These are phyloP conservation scores for Russula sp. DNA, from an alignment of 768 basidiomycete species.

Conservation along the genomic window DNA sequence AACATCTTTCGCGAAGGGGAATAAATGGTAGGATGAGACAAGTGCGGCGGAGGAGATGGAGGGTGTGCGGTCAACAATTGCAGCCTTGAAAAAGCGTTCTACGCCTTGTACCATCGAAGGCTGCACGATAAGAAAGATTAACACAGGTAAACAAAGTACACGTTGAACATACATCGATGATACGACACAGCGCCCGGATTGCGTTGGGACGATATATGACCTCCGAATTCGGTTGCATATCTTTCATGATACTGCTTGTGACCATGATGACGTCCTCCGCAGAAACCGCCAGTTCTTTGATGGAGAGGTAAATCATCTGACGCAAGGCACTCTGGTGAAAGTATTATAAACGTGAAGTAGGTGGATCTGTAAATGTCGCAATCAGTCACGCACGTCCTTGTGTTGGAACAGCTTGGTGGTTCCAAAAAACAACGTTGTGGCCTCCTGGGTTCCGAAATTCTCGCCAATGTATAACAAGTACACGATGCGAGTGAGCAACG, in stretches of 20 bases:
- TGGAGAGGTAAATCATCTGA: slow-evolving; percentile 97
- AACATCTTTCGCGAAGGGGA: slow-evolving; percentile 89
- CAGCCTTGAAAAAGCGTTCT: slow-evolving; percentile 98
- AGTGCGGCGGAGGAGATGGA: slow-evolving; percentile 95
- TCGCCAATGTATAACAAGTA: slow-evolving; percentile 97
- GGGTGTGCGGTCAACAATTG: slow-evolving; percentile 94
- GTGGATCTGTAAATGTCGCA: not conserved
- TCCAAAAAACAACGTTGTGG: slow-evolving; percentile 97
- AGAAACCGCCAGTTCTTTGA: slow-evolving; percentile 94
- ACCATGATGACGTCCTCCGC: slow-evolving; percentile 99
- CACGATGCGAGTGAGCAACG: slow-evolving; percentile 93
- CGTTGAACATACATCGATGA: slow-evolving; percentile 81
- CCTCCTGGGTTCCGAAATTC: slow-evolving; percentile 91
- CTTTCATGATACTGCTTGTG: slow-evolving; percentile 99
- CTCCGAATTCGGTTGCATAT: slow-evolving; percentile 98
- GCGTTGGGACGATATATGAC: slow-evolving; percentile 98
- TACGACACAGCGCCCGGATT: slow-evolving; percentile 91
- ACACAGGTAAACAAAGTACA: slow-evolving; percentile 10
- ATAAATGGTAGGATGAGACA: slow-evolving; percentile 96
- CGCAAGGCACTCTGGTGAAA: slow-evolving; percentile 77
- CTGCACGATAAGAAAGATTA: slow-evolving; percentile 42
- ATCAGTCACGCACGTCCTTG: slow-evolving; percentile 78
- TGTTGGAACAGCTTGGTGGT: slow-evolving; percentile 99
- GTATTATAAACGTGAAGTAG: slow-evolving; percentile 3
- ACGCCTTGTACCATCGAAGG: slow-evolving; percentile 99